Evolutionary conservation across 2,329 filamentous ascomycete species (phyloP).

Genomic region (Elsinoe ampelina): DNA sequence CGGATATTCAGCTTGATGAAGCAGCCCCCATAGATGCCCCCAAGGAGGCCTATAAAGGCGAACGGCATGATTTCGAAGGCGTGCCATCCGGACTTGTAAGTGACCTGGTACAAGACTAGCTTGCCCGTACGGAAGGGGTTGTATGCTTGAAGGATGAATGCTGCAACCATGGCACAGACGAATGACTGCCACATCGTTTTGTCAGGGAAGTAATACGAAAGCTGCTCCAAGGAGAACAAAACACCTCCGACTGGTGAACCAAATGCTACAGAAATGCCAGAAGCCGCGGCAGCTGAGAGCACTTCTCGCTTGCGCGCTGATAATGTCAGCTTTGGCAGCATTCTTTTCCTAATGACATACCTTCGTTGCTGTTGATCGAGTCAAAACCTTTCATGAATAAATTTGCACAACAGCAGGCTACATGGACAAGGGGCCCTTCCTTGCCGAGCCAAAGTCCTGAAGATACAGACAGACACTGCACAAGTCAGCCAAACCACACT

Average conservation of each 20-base stretch:
- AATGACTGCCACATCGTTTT: constrained; percentile 99
- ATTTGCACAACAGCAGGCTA: constrained; percentile 93
- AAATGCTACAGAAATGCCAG: constrained; percentile 89
- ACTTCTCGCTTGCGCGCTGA: constrained; percentile 85
- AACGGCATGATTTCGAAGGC: constrained; percentile 90
- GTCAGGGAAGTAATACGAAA: constrained; percentile 96
- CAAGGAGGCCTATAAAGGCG: constrained; percentile 72
- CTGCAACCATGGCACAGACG: constrained; percentile 97
- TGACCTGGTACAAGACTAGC: constrained; percentile 91
- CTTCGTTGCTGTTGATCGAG: constrained; percentile 77
- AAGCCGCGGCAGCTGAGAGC: constrained; percentile 81
- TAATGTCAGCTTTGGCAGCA: constrained; percentile 18
- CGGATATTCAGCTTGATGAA: constrained; percentile 94
- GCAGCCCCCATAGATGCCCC: constrained; percentile 86
- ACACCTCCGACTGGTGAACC: constrained; percentile 91
- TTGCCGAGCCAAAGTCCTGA: constrained; percentile 96
- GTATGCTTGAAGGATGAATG: constrained; percentile 81
- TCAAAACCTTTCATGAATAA: constrained; percentile 84
- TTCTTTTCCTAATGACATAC: constrained; percentile 33
- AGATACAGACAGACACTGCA: constrained; percentile 74
- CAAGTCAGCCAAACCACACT: constrained; percentile 18
- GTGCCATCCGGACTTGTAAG: constrained; percentile 86
- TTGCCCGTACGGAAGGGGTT: constrained; percentile 95
- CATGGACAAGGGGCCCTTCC: constrained; percentile 89
- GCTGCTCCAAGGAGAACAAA: constrained; percentile 88